These are phyloP conservation scores for Micromonas commoda DNA, from an alignment of 139 green algal genomes.

Conservation along the genomic window DNA sequence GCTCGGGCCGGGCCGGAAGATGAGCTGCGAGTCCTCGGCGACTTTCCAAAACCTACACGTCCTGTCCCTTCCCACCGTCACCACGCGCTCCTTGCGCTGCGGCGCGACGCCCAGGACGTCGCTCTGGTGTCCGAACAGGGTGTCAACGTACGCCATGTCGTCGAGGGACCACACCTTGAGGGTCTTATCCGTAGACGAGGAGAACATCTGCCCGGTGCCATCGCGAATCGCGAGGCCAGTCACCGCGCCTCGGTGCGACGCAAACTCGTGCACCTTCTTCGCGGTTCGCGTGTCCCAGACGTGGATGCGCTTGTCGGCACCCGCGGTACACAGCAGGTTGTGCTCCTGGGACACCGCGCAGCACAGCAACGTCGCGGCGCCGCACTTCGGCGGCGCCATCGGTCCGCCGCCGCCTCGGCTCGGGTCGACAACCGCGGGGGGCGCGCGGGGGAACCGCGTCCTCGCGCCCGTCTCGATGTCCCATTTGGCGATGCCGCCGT, in stretches of 20 bases:
- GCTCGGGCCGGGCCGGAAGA: constrained; percentile 59
- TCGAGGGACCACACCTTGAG: constrained; percentile 91
- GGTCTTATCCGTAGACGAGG: constrained; percentile 58
- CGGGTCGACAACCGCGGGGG: not conserved
- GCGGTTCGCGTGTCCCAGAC: constrained; percentile 67
- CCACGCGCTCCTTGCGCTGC: constrained; percentile 58
- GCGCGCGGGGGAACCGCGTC: constrained; percentile 33
- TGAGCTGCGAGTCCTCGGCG: constrained; percentile 90
- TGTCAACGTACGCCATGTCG: constrained; percentile 89
- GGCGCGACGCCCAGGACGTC: constrained; percentile 68
- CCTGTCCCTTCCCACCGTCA: constrained; percentile 69
- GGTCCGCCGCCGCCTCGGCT: constrained; percentile 16
- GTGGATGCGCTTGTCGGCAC: constrained; percentile 70
- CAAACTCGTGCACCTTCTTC: constrained; percentile 46
- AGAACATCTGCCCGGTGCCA: constrained; percentile 73
- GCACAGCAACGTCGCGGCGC: constrained; percentile 45
- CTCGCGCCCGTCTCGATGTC: constrained; percentile 65
- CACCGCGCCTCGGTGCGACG: constrained; percentile 65
- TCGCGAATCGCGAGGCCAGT: constrained; percentile 72
- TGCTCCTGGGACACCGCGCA: constrained; percentile 62
- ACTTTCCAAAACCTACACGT: constrained; percentile 93
- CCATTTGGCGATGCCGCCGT: constrained; percentile 61
- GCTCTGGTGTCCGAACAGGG: constrained; percentile 58
- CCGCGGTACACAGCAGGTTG: constrained; percentile 68
- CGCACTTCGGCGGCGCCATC: constrained; percentile 1